These are phyloP conservation scores for Scolecobasidium constrictum DNA, from an alignment of 2,329 filamentous ascomycete species.

Conservation along the genomic window DNA sequence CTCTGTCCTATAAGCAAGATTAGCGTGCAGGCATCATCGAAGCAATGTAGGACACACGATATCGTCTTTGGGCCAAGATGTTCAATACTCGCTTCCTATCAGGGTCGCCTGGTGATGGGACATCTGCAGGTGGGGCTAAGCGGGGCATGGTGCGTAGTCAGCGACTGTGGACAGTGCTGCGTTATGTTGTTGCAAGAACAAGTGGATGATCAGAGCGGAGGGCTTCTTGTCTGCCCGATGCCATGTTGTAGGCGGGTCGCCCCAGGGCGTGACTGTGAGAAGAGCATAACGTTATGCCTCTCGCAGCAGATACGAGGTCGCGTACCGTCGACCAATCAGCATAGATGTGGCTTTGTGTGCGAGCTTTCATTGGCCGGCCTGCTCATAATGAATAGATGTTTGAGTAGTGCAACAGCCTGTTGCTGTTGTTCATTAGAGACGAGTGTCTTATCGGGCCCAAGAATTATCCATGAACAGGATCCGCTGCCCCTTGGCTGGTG, in stretches of 20 bases:
- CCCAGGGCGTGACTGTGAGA: not conserved
- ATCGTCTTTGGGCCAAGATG: slow-evolving; percentile 9
- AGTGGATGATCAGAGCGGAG: no score
- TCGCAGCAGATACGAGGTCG: not conserved
- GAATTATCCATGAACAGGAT: no score
- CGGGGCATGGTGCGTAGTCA: not conserved
- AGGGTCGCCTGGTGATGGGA: slow-evolving; percentile 8
- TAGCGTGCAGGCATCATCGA: not conserved
- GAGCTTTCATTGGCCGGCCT: no score
- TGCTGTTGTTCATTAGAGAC: no score
- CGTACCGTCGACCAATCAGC: not conserved
- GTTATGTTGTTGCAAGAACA: not conserved
- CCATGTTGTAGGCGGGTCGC: not conserved
- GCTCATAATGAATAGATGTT: no score
- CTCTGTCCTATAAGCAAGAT: not conserved
- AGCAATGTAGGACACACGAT: slow-evolving; percentile 1
- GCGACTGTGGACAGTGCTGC: not conserved
- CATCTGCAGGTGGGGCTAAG: not conserved
- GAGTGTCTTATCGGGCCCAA: no score
- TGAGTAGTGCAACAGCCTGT: no score
- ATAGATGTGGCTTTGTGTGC: no score
- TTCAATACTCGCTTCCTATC: slow-evolving; percentile 9
- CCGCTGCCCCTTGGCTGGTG: no score
- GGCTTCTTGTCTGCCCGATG: not conserved
- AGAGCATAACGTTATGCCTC: slow-evolving; percentile 1